Percentiles rank a stretch among this genome's conserved stretches.
phyloP scores from a whole-genome alignment of 306 rosid species.

The Aeschynomene evenia region DNA sequence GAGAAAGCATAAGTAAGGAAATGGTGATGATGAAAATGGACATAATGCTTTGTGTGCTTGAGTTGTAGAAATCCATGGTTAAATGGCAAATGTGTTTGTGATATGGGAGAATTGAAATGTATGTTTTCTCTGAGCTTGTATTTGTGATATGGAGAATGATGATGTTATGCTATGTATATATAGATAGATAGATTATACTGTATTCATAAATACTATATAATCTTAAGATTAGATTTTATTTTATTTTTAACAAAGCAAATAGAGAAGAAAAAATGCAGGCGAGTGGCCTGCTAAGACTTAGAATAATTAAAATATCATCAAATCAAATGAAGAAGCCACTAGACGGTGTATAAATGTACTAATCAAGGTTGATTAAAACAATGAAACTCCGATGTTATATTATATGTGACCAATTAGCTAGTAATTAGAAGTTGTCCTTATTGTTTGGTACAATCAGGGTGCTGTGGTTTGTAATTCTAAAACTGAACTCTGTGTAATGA shows the following conservation, averaged over 20 bases:
- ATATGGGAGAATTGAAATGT: no score
- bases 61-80: background rate
- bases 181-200: no score
- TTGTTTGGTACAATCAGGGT: background rate
- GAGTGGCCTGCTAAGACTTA: background rate
- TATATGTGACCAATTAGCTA: background rate
- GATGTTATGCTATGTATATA: no score
- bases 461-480: no score
- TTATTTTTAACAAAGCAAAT: no score
- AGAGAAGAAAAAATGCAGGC: no score
- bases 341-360: background rate
- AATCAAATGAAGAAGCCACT: background rate
- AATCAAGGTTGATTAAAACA: slow-evolving; percentile 12
- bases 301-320: no score
- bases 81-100: no score
- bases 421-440: no score
- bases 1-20: background rate
- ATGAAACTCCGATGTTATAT: background rate
- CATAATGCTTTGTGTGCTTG: background rate
- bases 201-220: no score
- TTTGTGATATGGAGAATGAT: background rate
- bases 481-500: background rate
- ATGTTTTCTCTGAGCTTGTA: background rate
- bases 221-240: no score
- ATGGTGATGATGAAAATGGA: background rate